Evolutionary conservation across 2,329 filamentous ascomycete genomes (phyloP).

Genomic region (Fusarium bactridioides): DNA sequence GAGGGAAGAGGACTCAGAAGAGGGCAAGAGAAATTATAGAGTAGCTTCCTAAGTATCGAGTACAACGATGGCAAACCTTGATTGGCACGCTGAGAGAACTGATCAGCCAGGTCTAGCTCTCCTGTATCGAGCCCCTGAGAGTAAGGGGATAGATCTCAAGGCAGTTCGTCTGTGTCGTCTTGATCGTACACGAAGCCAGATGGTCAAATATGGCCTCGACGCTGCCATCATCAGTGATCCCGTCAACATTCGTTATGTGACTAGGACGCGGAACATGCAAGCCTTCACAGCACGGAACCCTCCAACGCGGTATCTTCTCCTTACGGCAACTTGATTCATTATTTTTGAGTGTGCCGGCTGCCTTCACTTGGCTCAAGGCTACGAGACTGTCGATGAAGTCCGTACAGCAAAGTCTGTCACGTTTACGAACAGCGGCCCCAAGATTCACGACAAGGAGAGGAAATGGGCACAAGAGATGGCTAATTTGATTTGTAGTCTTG

Average conservation of each 20-base stretch:
- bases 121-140: neutral
- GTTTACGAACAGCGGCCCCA: neutral
- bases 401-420: neutral
- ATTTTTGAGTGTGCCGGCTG: neutral
- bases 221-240: neutral
- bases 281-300: neutral
- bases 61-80: neutral
- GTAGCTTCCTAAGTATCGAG: neutral
- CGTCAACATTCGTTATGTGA: neutral
- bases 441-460: neutral
- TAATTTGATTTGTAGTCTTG: neutral
- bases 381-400: neutral
- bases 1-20: neutral
- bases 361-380: neutral
- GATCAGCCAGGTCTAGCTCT: neutral
- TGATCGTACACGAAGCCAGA: neutral
- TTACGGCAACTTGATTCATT: neutral
- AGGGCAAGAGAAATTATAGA: neutral
- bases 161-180: neutral
- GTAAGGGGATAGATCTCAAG: slow-evolving; percentile 5
- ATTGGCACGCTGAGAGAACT: slow-evolving; percentile 3
- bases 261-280: neutral
- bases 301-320: neutral
- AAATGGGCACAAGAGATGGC: neutral
- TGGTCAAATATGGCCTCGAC: neutral